Evolutionary conservation across 2,329 filamentous ascomycete species (phyloP), one percentile per base, ranked within the genome.

Genomic region (Clonostachys solani): DNA sequence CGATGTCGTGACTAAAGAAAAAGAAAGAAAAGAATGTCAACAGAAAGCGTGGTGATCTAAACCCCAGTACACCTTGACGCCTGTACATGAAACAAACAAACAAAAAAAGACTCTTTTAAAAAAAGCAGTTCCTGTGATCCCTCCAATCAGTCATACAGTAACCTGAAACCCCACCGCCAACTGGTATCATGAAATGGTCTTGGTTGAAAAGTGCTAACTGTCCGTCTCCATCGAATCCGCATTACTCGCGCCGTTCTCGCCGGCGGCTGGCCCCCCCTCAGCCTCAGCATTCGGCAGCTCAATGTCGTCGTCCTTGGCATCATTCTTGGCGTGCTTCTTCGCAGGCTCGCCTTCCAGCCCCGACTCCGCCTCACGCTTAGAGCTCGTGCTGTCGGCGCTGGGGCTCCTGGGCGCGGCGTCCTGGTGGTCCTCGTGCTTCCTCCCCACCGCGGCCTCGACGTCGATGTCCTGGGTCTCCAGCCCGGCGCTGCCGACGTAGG

Each of bases 381-480:
- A 65, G 36, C 79, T 71, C 60, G 84, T 85, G 3, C 75, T 66
- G n/a, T 68, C 69, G 18, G 59, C 55, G 38, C 65, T 65, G 48
- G 64, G 63, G 5, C 59, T 52, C 40, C 55, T 44, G 6, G 61
- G 58, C 44, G 59, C 58, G 47, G 36, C 8, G 23, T 47, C 47
- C 16, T 60, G 57, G 33, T 62, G 59, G n/a, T 56, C 55, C 29
- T 59, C 56, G 44, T 65, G 59, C 50, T 73, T 79, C 19, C 81
- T 67, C 1, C 81, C 81, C 5, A 84, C 78, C 5, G 81, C 81
- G 17, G 79, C 80, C 58, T 81, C 80, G 18, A 84, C 65, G 55
- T 84, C 77, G 50, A 84, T 80, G 12, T 71, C 75, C 45, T 74
- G 72, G 64, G 78, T 74, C 43, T 72, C 69, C n/a, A 77, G 56